Conservation (phyloP, 345 rosid species). For the Litchi chinensis region DNA sequence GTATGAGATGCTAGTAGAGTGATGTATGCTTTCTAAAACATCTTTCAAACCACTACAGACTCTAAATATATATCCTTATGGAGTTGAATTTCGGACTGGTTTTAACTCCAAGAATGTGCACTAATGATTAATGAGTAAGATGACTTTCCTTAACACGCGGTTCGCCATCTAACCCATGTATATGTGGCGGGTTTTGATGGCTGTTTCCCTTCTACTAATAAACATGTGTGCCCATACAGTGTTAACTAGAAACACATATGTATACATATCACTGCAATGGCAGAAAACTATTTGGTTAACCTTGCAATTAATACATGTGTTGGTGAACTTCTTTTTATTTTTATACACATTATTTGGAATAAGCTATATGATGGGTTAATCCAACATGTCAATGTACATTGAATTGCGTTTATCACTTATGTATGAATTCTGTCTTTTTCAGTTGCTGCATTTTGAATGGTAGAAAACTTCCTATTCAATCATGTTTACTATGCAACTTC, state of each 20-base stretch:
- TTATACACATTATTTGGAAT: neutral
- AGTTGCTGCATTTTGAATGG: neutral
- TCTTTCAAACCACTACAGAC: neutral
- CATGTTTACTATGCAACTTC: constrained; percentile 8
- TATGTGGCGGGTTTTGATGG: neutral
- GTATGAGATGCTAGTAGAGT: neutral
- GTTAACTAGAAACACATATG: neutral
- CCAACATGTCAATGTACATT: neutral
- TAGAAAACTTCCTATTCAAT: constrained; percentile 11
- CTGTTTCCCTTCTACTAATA: constrained; percentile 2
- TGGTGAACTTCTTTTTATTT: neutral
- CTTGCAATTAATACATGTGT: neutral
- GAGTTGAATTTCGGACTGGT: neutral
- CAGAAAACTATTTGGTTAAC: neutral
- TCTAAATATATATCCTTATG: neutral
- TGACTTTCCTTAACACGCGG: neutral
- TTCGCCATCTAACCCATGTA: neutral
- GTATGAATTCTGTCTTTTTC: neutral
- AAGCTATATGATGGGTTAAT: neutral
- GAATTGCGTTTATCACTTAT: neutral
- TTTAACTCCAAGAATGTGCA: neutral
- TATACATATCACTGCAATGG: neutral
- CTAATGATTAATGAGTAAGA: neutral
- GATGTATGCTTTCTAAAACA: neutral
- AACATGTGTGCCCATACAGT: neutral